Evolutionary conservation across 225 moss, liverwort and hornwort species (phyloP).

Genomic region (Pleurozium schreberi): DNA sequence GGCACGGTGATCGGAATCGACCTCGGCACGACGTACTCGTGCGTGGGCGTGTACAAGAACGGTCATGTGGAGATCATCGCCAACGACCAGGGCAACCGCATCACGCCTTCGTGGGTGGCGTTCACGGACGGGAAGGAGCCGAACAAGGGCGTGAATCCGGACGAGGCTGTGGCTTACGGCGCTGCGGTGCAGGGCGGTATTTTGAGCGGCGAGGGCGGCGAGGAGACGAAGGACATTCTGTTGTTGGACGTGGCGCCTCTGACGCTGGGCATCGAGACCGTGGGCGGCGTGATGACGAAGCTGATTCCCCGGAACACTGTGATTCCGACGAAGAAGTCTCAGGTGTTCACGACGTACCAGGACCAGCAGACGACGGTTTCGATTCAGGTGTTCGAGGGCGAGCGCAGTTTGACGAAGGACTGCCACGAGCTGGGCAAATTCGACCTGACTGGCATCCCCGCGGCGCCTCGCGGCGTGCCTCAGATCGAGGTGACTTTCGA

Average conservation of each 20-base stretch:
- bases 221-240: not conserved
- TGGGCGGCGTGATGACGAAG: constrained; percentile 1
- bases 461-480: not conserved
- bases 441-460: not conserved
- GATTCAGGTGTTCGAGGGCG: not conserved
- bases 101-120: not conserved
- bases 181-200: not conserved
- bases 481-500: not conserved
- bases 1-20: not conserved
- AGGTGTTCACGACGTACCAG: not conserved
- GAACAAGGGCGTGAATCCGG: not conserved
- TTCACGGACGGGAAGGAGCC: constrained; percentile 2
- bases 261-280: not conserved
- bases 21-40: not conserved
- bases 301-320: not conserved
- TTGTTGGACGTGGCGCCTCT: not conserved
- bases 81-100: not conserved
- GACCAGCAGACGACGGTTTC: not conserved
- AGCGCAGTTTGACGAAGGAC: not conserved
- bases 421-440: not conserved
- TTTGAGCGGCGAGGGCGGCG: not conserved
- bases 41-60: constrained; percentile 1
- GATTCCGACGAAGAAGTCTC: not conserved
- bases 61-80: not conserved
- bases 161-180: not conserved